Percentiles rank a stretch among this genome's conserved stretches.
Conservation (phyloP, 768 basidiomycete genomes). For the Filobasidium floriforme region DNA sequence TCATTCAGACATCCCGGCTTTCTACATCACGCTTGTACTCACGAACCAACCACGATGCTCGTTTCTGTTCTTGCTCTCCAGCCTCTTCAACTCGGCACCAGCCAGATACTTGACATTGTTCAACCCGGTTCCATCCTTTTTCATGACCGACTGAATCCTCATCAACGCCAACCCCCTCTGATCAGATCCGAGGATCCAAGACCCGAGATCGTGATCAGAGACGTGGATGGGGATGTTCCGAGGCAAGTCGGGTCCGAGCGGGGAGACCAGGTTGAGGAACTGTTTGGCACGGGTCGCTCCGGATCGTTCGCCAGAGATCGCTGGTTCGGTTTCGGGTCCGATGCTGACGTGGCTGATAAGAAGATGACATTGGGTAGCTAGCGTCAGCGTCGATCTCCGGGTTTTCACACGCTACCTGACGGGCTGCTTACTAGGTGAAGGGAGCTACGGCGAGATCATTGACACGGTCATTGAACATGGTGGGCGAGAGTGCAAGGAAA, state of each 20-base stretch:
- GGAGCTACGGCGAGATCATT: conserved; percentile 24
- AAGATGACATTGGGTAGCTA: not conserved
- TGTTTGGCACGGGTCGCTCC: conserved; percentile 28
- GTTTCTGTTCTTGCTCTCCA: conserved; percentile 35
- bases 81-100: conserved; percentile 28
- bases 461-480: conserved; percentile 35
- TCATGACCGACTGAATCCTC: conserved; percentile 11
- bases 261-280: conserved; percentile 35
- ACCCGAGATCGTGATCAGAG: conserved; percentile 42
- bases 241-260: conserved; percentile 33
- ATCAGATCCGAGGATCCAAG: conserved; percentile 38
- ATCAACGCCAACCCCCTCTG: conserved; percentile 26
- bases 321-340: conserved; percentile 25
- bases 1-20: conserved; percentile 19
- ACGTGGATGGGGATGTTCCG: conserved; percentile 32
- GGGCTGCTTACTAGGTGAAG: conserved; percentile 32
- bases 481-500: conserved; percentile 67
- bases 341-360: conserved; percentile 31
- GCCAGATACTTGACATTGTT: conserved; percentile 28
- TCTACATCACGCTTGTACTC: conserved; percentile 6
- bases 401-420: not conserved
- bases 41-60: conserved; percentile 23
- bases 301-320: conserved; percentile 29
- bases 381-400: not conserved
- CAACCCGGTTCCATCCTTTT: conserved; percentile 22